Base-by-base conservation (phyloP, 2,329 filamentous ascomycete species). In the Aspergillus pseudonomiae region DNA sequence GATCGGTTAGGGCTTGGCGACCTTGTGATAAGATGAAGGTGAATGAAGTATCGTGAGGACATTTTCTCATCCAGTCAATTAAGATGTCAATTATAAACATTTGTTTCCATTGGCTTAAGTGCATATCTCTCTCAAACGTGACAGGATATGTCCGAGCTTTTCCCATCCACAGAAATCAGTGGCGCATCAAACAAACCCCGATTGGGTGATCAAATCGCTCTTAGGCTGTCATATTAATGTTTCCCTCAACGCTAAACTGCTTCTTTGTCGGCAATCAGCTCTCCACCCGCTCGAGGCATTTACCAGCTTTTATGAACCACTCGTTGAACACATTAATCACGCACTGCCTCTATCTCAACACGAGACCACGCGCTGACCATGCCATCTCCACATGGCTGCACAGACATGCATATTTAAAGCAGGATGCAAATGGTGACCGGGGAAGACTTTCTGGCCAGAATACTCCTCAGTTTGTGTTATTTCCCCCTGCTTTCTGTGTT, bases 141-240 rank as follows among this genome's bases (percentile, higher is more conserved):
- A 16, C 12, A 16, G 45, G 6, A 24, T 14, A 28, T 36, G 34
- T 16, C 34, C 14, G 34, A 36, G 24, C 12, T 48, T 28, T 26
- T 48, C 2, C 3, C 24, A 36, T 16, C 24, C 24, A 16, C 4
- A 30, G 14, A 30, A n/a, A 52, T 12, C 48, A 12, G 48, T 52
- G 28, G 48, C 48, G 48, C 19, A 4, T 10, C 7, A 16, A n/a
- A 12, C 19, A 32, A n/a, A 14, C 1, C 19, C 19, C 30, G 48
- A 32, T 52, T 52, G 48, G 48, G 48, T 19, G n/a, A 52, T 52
- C 48, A 52, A 52, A 52, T 32, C 26, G 48, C 48, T 52, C 48
- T 32, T 52, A 52, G n/a, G 48, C 30, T 21, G 48, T 52, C 28
- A 32, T 32, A n/a, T 52, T 52, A 32, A n/a, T 32, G 19, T 32